A percentile compares a stretch with the other conserved stretches of the same genome.
Evolutionary conservation across 1,139 yeast species (phyloP).

Genomic region (Ogataea hybrid): DNA sequence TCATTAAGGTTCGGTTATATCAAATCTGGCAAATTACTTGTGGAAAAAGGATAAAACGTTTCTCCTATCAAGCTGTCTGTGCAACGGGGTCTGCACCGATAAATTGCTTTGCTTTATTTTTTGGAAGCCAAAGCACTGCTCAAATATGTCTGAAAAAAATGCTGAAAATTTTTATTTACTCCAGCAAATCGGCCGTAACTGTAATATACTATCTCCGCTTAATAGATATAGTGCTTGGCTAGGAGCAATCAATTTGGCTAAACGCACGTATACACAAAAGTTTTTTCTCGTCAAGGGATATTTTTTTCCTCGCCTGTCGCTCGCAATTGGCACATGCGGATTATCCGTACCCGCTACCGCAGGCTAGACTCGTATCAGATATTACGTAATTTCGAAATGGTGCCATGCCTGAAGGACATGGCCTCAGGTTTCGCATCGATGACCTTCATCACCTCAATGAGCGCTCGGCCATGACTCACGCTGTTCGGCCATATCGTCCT

Average conservation of each 20-base stretch:
- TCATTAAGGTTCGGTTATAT: constrained; percentile 9
- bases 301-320: not conserved
- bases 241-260: not conserved
- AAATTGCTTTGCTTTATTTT: constrained; percentile 1
- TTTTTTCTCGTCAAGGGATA: not conserved
- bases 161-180: not conserved
- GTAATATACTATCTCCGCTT: not conserved
- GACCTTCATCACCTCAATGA: not conserved
- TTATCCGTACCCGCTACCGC: not conserved
- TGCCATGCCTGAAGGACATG: too few species aligned
- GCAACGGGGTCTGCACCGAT: not conserved
- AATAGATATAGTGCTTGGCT: not conserved
- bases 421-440: not conserved
- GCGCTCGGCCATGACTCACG: not conserved
- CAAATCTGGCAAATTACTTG: not conserved
- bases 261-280: not conserved
- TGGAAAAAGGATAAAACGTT: not conserved
- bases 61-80: not conserved
- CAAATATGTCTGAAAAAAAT: not conserved
- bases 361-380: not conserved
- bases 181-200: constrained; percentile 1
- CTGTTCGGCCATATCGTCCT: constrained; percentile 8
- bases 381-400: not conserved
- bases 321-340: not conserved
- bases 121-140: not conserved